phyloP scores from a whole-genome alignment of 2,329 filamentous ascomycete genomes.

The Fusarium nelsonii region DNA sequence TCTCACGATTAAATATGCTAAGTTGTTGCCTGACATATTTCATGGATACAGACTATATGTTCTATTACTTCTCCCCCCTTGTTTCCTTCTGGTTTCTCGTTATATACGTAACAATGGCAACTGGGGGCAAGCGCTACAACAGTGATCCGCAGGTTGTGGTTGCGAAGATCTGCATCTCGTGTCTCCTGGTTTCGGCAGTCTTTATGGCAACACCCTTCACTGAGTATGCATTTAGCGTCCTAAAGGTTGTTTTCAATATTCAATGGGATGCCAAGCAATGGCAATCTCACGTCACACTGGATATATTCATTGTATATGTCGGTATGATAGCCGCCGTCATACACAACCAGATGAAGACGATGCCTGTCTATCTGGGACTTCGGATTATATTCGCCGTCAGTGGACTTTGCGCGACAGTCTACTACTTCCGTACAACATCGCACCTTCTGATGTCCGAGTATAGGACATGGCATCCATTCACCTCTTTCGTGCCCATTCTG shows the following conservation, averaged over 20 bases:
- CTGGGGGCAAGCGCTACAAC: constrained; percentile 56
- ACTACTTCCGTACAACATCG: constrained; percentile 1
- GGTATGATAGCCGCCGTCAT: constrained; percentile 61
- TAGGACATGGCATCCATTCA: constrained; percentile 63
- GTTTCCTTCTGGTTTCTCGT: constrained; percentile 72
- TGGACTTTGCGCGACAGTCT: constrained; percentile 40
- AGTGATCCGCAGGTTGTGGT: constrained; percentile 57
- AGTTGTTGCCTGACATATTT: constrained; percentile 64
- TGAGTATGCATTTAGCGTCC: constrained; percentile 34
- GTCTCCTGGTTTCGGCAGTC: constrained; percentile 53
- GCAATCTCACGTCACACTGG: constrained; percentile 63
- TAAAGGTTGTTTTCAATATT: constrained; percentile 59
- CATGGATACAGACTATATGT: constrained; percentile 64
- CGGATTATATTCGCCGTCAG: constrained; percentile 44
- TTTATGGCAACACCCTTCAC: constrained; percentile 20
- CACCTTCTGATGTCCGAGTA: constrained; percentile 49
- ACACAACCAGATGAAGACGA: constrained; percentile 33
- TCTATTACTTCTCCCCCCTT: constrained; percentile 69
- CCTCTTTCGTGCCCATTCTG: constrained; percentile 66
- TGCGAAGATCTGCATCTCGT: constrained; percentile 60
- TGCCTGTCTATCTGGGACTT: constrained; percentile 17
- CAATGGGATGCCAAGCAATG: constrained; percentile 62
- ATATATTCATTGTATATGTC: constrained; percentile 67
- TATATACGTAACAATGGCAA: constrained; percentile 63
- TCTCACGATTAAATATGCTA: constrained; percentile 69